These are phyloP conservation scores for Uncinocarpus reesii DNA, from an alignment of 2,329 filamentous ascomycete genomes.

Conservation along the genomic window DNA sequence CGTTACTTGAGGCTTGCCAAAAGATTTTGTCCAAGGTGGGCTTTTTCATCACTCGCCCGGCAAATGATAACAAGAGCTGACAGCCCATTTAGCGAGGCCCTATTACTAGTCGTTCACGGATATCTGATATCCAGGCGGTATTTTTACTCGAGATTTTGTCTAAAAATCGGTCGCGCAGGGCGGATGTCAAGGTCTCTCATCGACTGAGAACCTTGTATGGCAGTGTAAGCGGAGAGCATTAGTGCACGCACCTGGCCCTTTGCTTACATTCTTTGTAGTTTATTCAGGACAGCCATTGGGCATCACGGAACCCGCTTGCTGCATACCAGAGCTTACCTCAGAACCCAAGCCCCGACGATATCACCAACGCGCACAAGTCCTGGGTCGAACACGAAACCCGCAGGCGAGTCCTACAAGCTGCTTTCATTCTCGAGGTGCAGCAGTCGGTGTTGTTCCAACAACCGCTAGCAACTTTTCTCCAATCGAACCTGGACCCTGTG, in stretches of 20 bases:
- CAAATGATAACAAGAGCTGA: background rate
- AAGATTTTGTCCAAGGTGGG: slow-evolving; percentile 25
- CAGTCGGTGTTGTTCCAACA: slow-evolving; percentile 27
- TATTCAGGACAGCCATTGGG: slow-evolving; percentile 23
- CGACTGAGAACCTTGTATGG: slow-evolving; percentile 28
- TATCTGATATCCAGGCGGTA: slow-evolving; percentile 29
- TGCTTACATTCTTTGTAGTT: slow-evolving; percentile 17
- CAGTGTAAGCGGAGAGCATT: slow-evolving; percentile 21
- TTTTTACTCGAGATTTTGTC: slow-evolving; percentile 28
- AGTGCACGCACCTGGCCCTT: slow-evolving; percentile 8
- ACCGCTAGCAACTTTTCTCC: slow-evolving; percentile 22
- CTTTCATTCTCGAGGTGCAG: slow-evolving; percentile 27
- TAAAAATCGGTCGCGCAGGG: slow-evolving; percentile 26
- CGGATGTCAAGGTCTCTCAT: slow-evolving; percentile 27
- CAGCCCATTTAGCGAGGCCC: slow-evolving; percentile 19
- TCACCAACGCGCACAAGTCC: slow-evolving; percentile 25
- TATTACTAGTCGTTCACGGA: slow-evolving; percentile 26
- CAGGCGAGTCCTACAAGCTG: slow-evolving; percentile 27
- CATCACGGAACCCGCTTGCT: slow-evolving; percentile 24
- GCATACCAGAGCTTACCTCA: slow-evolving; percentile 23
- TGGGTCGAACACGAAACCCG: slow-evolving; percentile 30
- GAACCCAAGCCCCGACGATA: slow-evolving; percentile 20
- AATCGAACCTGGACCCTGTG: slow-evolving; percentile 14
- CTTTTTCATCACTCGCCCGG: background rate
- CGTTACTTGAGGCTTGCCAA: slow-evolving; percentile 26